Conservation (phyloP, 2,329 filamentous ascomycete species). For the Leptoxyphium fumago region DNA sequence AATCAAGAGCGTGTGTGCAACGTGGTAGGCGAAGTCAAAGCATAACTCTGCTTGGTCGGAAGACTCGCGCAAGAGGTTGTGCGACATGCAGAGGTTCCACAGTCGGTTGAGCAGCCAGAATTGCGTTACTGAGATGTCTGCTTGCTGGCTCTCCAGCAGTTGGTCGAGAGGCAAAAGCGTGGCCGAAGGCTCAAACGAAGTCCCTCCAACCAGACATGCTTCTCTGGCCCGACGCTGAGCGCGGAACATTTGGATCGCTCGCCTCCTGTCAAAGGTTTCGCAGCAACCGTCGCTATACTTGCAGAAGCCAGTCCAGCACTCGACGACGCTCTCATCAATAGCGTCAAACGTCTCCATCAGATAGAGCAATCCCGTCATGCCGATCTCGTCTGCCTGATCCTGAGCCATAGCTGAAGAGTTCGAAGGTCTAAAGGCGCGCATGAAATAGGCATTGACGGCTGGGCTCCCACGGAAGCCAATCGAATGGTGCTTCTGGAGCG, state of each 20-base stretch:
- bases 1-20: slow-evolving; percentile 22
- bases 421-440: slow-evolving; percentile 25
- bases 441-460: slow-evolving; percentile 25
- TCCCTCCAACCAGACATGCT: too few species aligned
- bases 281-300: slow-evolving; percentile 13
- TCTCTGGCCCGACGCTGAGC: too few species aligned
- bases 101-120: too few species aligned
- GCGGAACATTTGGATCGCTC: slow-evolving; percentile 15
- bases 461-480: slow-evolving; percentile 29
- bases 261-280: slow-evolving; percentile 21
- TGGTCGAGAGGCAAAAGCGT: too few species aligned
- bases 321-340: slow-evolving; percentile 28
- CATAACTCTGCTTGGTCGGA: slow-evolving; percentile 18
- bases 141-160: too few species aligned
- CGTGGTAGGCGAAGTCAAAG: slow-evolving; percentile 21
- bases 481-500: slow-evolving; percentile 26
- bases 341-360: slow-evolving; percentile 31
- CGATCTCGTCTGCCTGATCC: slow-evolving; percentile 25
- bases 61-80: too few species aligned
- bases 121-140: too few species aligned
- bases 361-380: slow-evolving; percentile 28
- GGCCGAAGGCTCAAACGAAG: too few species aligned
- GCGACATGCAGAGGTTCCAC: too few species aligned
- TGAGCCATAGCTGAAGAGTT: slow-evolving; percentile 27
- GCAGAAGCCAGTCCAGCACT: slow-evolving; percentile 30